A percentile compares a stretch with the other conserved stretches of the same genome.
These are phyloP conservation scores for Plasmodium chabaudi DNA, from an alignment of 169 alveolate species.

Conservation along the genomic window DNA sequence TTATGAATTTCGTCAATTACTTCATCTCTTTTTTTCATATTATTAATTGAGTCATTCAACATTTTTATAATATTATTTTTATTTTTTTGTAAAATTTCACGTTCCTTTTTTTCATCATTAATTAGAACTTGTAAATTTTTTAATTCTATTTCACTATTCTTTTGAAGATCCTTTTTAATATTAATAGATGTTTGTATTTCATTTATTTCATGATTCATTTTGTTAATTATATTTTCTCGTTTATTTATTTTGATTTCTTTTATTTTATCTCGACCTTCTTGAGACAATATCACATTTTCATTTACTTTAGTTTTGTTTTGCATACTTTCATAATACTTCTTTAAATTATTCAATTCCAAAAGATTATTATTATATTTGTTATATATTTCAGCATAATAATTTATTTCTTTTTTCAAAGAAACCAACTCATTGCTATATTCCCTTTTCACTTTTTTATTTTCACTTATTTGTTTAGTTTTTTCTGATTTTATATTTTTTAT, in stretches of 20 bases:
- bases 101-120: slow-evolving; percentile 30
- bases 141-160: slow-evolving; percentile 23
- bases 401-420: slow-evolving; percentile 37
- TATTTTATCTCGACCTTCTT: neutral
- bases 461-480: slow-evolving; percentile 9
- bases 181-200: slow-evolving; percentile 21
- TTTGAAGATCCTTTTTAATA: slow-evolving; percentile 17
- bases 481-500: slow-evolving; percentile 8
- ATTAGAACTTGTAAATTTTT: slow-evolving; percentile 19
- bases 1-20: slow-evolving; percentile 51
- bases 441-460: slow-evolving; percentile 18
- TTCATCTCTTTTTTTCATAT: slow-evolving; percentile 69
- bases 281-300: slow-evolving; percentile 11
- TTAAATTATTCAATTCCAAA: slow-evolving; percentile 44
- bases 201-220: slow-evolving; percentile 55
- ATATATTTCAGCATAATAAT: slow-evolving; percentile 30
- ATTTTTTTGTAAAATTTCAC: slow-evolving; percentile 5
- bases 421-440: slow-evolving; percentile 13
- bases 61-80: slow-evolving; percentile 17
- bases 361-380: slow-evolving; percentile 57
- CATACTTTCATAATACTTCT: slow-evolving; percentile 19
- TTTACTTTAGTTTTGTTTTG: slow-evolving; percentile 12
- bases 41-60: slow-evolving; percentile 24
- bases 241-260: slow-evolving; percentile 19
- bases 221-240: slow-evolving; percentile 31